Percentiles rank a stretch among this genome's conserved stretches.
Conservation (phyloP, 345 rosid species). For the Lagerstroemia speciosa region DNA sequence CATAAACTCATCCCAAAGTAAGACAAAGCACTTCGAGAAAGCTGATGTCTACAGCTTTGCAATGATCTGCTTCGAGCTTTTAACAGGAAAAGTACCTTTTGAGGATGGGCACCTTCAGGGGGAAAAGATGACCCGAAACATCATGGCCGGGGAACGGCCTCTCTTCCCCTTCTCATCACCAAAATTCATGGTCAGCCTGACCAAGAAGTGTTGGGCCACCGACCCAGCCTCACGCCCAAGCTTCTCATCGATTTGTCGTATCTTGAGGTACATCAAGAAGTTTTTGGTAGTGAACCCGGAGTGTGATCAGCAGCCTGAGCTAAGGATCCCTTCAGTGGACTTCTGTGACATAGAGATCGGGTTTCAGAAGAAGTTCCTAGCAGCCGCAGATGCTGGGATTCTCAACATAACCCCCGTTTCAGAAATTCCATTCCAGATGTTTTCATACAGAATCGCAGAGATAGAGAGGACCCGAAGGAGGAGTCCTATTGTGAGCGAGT, state of each 20-base stretch:
- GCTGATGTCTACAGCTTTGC: constrained; percentile 93
- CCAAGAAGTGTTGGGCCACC: constrained; percentile 78
- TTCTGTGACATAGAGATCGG: constrained; percentile 61
- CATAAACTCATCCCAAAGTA: neutral
- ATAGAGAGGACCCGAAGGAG: constrained; percentile 38
- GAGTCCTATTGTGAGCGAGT: constrained; percentile 18
- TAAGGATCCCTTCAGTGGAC: constrained; percentile 48
- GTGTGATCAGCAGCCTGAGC: constrained; percentile 43
- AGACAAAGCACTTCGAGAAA: constrained; percentile 48
- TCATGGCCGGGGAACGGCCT: constrained; percentile 78
- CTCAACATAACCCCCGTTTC: constrained; percentile 19
- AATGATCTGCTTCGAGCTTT: constrained; percentile 79
- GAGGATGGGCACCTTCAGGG: constrained; percentile 94
- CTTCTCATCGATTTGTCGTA: constrained; percentile 70
- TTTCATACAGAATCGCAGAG: constrained; percentile 54
- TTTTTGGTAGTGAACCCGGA: constrained; percentile 61
- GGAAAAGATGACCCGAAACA: constrained; percentile 52
- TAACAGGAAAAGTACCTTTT: constrained; percentile 80
- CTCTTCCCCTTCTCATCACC: constrained; percentile 69
- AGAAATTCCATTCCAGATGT: constrained; percentile 77
- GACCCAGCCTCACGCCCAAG: constrained; percentile 62
- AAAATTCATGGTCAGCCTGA: constrained; percentile 58
- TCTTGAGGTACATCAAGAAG: constrained; percentile 76
- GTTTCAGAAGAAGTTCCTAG: constrained; percentile 34
- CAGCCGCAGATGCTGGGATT: constrained; percentile 16